Evolutionary conservation across 345 rosid species (phyloP).

Genomic region (Aurinia saxatilis): DNA sequence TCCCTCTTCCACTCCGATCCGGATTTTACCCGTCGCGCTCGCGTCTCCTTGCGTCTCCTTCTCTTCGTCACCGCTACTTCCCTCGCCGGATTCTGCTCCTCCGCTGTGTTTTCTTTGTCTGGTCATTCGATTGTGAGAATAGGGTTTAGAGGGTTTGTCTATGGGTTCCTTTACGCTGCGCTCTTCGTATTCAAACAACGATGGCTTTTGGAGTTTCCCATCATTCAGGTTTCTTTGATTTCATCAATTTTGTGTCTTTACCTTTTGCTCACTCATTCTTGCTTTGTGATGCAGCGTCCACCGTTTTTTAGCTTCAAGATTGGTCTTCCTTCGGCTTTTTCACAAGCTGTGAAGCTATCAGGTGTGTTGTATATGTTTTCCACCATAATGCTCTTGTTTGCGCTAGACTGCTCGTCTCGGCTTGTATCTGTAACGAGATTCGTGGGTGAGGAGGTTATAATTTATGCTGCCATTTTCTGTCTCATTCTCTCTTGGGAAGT

Average conservation of each 20-base stretch:
- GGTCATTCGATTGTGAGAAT: constrained; percentile 30
- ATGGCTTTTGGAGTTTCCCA: constrained; percentile 84
- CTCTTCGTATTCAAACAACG: constrained; percentile 43
- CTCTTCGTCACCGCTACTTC: constrained; percentile 38
- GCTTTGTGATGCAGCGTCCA: constrained; percentile 48
- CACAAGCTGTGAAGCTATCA: constrained; percentile 55
- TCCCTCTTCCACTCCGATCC: constrained; percentile 34
- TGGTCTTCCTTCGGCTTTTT: constrained; percentile 55
- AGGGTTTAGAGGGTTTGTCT: constrained; percentile 64
- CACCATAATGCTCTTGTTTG: constrained; percentile 35
- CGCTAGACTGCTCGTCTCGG: constrained; percentile 32
- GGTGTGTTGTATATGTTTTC: constrained; percentile 40
- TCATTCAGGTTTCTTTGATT: constrained; percentile 56
- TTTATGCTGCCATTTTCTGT: constrained; percentile 48
- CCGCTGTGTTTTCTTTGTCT: constrained; percentile 34
- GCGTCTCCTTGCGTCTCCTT: constrained; percentile 36
- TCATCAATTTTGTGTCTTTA: not conserved
- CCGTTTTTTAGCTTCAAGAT: constrained; percentile 83
- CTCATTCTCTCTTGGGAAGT: constrained; percentile 84
- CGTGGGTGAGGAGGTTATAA: constrained; percentile 47
- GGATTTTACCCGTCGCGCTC: constrained; percentile 46
- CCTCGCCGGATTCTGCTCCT: constrained; percentile 39
- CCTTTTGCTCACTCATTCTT: constrained; percentile 1
- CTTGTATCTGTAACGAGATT: constrained; percentile 37
- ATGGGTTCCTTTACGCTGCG: constrained; percentile 55